Percentiles rank a stretch among this genome's conserved stretches.
These are phyloP conservation scores for Camellia oleifera DNA, from an alignment of 179 eudicot species.

Conservation along the genomic window DNA sequence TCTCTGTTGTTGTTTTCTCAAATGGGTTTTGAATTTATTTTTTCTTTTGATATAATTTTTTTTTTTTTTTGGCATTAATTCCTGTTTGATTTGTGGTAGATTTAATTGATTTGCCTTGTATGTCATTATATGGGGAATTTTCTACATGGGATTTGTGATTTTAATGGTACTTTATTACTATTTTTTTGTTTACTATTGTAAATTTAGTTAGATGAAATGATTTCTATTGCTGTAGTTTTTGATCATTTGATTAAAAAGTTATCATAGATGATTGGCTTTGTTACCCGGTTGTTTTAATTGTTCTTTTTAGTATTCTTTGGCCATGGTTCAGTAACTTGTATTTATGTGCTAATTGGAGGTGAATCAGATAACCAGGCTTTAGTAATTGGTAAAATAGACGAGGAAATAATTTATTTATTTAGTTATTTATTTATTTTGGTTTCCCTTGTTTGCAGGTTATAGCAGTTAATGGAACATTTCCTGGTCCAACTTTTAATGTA, in stretches of 20 bases:
- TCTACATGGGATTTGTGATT: background rate
- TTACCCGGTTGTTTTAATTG: background rate
- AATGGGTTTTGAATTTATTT: background rate
- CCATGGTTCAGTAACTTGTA: background rate
- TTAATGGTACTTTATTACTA: background rate
- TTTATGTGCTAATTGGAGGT: background rate
- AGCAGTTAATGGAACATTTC: constrained; percentile 68
- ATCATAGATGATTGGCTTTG: background rate
- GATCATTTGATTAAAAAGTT: background rate
- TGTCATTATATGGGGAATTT: background rate
- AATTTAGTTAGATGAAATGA: background rate
- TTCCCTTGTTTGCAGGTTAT: constrained; percentile 54
- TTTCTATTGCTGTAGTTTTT: background rate
- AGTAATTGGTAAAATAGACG: background rate
- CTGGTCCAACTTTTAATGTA: constrained; percentile 69
- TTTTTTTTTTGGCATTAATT: background rate
- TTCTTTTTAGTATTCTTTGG: background rate
- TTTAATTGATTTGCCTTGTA: background rate
- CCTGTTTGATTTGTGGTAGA: background rate
- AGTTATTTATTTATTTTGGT: background rate
- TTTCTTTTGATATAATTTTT: too few species aligned
- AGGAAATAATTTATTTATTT: background rate
- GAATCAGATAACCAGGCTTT: background rate
- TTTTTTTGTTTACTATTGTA: too few species aligned
- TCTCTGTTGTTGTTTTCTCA: background rate